Base-by-base conservation (phyloP, 768 basidiomycete species). In the Cyclocybe aegerita region DNA sequence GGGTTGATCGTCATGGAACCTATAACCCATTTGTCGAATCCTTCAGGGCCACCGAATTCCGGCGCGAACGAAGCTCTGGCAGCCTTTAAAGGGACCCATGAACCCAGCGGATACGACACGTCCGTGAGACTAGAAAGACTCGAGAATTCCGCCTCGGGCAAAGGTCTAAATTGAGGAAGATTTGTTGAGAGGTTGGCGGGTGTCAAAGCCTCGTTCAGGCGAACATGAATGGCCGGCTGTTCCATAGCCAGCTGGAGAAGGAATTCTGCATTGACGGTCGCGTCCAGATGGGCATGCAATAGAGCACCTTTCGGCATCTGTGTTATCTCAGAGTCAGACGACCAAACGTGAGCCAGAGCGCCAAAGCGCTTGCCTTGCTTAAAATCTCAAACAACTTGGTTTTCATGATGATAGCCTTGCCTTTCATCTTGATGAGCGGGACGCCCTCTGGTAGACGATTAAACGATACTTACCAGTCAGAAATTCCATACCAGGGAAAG, bases 301-400 rank as follows among this genome's bases (percentile, higher is more conserved):
- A 91, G 72, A 1, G 78, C 86, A 36, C 89, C 90, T 66, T 90
- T 91, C 2, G 89, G 89, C 86, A 91, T 88, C 85, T 87, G 50
- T 37, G n/a, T 14, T 14, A 48, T 37, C 7, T n/a, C n/a, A 17
- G 44, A 40, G n/a, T 15, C 39, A 37, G 39, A 29, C 9, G 30
- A 14, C 35, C 15, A 46, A 41, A 5, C 37, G 12, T 15, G 17
- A 36, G 31, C 14, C 3, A 44, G 42, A 39, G 30, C 15, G 7
- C 11, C 23, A 8, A 38, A 34, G 30, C 16, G 31, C 38, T 44
- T 34, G 79, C 87, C 78, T 83, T 84, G 59, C 70, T 75, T 49
- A 90, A 58, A 29, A 88, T 73, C 35, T 79, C 59, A 57, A 87
- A 90, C 29, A 90, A 62, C 51, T 70, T 71, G 0, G 88, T 89